A percentile compares a stretch with the other conserved stretches of the same genome.
Evolutionary conservation across 331 rosid species (phyloP).

Genomic region (Dryas integrifolia): DNA sequence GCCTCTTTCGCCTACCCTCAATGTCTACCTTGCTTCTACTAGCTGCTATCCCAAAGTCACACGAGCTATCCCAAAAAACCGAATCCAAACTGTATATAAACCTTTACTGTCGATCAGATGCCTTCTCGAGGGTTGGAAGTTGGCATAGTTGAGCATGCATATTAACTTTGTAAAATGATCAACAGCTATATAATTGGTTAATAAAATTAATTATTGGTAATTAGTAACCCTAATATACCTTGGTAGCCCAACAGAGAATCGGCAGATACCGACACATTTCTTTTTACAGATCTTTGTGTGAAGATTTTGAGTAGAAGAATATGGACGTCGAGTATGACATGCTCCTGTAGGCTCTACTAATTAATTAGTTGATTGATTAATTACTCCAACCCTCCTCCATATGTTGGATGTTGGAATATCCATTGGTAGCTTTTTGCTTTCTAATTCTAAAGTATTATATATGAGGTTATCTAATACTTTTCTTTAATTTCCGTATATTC

Average conservation of each 20-base stretch:
- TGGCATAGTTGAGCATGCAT: no score
- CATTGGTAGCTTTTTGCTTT: background rate
- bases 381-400: background rate
- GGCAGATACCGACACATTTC: constrained; percentile 3
- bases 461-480: background rate
- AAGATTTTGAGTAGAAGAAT: constrained; percentile 16
- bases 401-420: no score
- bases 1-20: no score
- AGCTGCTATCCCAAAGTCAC: no score
- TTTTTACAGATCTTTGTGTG: background rate
- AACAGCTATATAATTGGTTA: background rate
- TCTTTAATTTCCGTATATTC: background rate
- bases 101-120: no score
- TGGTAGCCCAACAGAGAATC: constrained; percentile 8
- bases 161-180: background rate
- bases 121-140: no score
- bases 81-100: no score
- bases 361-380: background rate
- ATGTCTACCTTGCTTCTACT: no score
- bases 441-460: background rate
- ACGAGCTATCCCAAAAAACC: no score
- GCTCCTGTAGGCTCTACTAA: background rate
- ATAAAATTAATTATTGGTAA: background rate
- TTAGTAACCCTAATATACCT: background rate
- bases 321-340: constrained; percentile 13